Evolutionary conservation across 2,329 filamentous ascomycete genomes (phyloP), one percentile per base, ranked within the genome.

Genomic region (Hymenoscyphus fructigenus): DNA sequence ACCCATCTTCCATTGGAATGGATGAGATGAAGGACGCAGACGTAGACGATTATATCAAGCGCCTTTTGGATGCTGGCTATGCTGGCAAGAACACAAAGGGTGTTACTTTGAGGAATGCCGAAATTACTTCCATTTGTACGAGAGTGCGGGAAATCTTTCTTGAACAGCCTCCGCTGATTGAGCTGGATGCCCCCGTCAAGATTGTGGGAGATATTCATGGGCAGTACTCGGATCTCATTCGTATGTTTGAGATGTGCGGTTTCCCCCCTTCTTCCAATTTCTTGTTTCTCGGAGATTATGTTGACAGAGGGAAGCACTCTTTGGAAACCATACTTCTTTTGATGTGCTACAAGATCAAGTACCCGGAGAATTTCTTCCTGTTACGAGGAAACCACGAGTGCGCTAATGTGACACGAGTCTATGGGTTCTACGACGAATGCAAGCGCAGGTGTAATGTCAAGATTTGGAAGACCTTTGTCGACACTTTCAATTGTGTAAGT

Each of bases 221-320:
- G 60, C 94, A 98, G 78, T 98, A 97, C 77, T 96, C 93, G 12
- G 94, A 98, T 78, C 81, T 98, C 60, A 96, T 98, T 74, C 89
- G 94, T 68, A 92, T 98, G 85, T 98, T 98, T 75, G 94, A 98
- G 78, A 97, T 97, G 93, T 97, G 94, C 76, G 94, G 94, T 5
- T 98, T 97, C 75, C 94, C 94, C 7, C 94, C 94, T 1, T 90
- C 86, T 67, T 87, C 93, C 47, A 98, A 98, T 80, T 98, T 92
- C 75, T 84, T 98, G 60, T 98, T 97, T 79, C 83, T 98, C 3
- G 94, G 94, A 60, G 94, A 98, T 77, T 98, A 98, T 76, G 94
- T 98, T 74, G 94, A 98, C 77, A 34, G 60, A 57, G 94, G 94
- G 72, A 98, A 98, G 82, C 93, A 97, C 78, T 96, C 92, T 53